These are phyloP conservation scores for Boletus sensibilis DNA, from an alignment of 768 basidiomycete genomes.

Conservation along the genomic window DNA sequence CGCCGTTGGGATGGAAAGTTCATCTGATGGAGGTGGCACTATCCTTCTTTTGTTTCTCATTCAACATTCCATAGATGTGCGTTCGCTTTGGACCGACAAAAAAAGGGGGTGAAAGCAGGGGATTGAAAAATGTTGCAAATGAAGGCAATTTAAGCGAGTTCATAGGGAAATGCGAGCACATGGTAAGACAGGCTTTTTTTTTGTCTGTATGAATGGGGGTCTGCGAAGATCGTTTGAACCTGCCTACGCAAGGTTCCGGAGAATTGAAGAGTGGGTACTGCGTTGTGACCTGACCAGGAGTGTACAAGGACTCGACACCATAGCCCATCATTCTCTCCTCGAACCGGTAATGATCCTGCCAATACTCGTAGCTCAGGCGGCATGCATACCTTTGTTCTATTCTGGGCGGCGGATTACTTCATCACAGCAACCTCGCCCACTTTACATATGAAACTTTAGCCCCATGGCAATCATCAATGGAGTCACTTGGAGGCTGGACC, in stretches of 20 bases:
- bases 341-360: background rate
- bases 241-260: background rate
- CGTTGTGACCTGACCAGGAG: background rate
- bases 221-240: background rate
- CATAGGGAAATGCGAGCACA: background rate
- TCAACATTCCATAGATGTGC: background rate
- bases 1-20: background rate
- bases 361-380: background rate
- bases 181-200: background rate
- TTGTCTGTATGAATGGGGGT: background rate
- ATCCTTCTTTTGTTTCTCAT: background rate
- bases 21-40: background rate
- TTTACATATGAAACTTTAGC: too few species aligned
- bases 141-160: background rate
- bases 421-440: background rate
- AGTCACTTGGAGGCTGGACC: background rate
- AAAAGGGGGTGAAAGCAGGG: background rate
- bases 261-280: background rate
- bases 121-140: background rate
- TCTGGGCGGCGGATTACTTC: background rate
- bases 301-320: background rate
- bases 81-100: background rate
- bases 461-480: too few species aligned
- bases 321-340: background rate
- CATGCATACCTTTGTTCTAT: background rate